Percentiles rank a stretch among this genome's conserved stretches.
Evolutionary conservation across 805 yeast species (phyloP).

Genomic region (Metschnikowia peoriensis): DNA sequence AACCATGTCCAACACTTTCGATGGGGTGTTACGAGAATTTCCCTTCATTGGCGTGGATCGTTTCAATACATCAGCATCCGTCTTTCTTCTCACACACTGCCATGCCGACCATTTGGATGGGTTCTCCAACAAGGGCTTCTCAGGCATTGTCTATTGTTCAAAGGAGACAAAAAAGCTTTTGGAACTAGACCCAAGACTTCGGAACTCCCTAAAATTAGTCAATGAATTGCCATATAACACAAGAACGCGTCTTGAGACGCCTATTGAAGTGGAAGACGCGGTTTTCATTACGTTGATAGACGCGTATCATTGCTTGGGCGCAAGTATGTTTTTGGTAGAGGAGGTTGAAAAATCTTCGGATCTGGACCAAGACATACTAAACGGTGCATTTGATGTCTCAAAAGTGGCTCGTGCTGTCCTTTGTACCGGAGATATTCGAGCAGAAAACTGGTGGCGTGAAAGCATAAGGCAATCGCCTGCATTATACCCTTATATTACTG

Average conservation of each 20-base stretch:
- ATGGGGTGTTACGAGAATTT: constrained; percentile 46
- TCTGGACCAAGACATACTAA: not conserved
- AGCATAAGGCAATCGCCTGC: constrained; percentile 35
- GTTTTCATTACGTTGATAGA: constrained; percentile 43
- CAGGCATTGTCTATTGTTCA: constrained; percentile 48
- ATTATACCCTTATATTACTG: constrained; percentile 41
- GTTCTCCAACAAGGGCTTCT: constrained; percentile 36
- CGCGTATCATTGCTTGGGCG: constrained; percentile 61
- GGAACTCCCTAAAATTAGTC: constrained; percentile 20
- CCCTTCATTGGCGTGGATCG: constrained; percentile 45
- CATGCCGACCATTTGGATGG: constrained; percentile 58
- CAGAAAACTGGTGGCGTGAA: constrained; percentile 52
- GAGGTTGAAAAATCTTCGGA: constrained; percentile 5
- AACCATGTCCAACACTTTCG: constrained; percentile 28
- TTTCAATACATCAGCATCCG: constrained; percentile 24
- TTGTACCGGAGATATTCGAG: constrained; percentile 57
- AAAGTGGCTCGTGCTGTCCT: constrained; percentile 32
- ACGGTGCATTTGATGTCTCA: not conserved
- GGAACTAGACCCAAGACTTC: constrained; percentile 17
- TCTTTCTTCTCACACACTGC: constrained; percentile 46
- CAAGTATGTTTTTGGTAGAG: constrained; percentile 52
- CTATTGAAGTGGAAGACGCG: constrained; percentile 10
- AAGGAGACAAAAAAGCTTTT: constrained; percentile 34
- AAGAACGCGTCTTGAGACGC: constrained; percentile 19
- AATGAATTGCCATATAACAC: constrained; percentile 21